Conservation (phyloP, 331 rosid genomes). For the Rhamnella rubrinervis region DNA sequence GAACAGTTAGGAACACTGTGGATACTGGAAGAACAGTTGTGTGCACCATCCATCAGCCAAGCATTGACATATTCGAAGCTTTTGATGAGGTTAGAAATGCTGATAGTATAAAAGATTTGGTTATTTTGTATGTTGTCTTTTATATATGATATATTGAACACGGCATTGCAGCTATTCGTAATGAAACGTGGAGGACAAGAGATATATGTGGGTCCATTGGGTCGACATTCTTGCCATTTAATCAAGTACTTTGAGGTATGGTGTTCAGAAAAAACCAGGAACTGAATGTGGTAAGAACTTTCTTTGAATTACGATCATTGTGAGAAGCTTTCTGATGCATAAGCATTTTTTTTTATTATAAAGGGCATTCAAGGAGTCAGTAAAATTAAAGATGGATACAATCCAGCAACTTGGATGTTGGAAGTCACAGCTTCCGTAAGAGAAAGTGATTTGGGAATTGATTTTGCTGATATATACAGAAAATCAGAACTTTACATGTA, state of each 20-base stretch:
- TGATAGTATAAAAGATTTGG: background rate
- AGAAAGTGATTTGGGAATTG: constrained; percentile 45
- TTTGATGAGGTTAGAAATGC: constrained; percentile 26
- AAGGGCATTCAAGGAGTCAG: constrained; percentile 48
- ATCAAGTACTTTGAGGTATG: constrained; percentile 56
- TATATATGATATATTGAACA: background rate
- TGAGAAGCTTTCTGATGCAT: constrained; percentile 8
- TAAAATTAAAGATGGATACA: constrained; percentile 49
- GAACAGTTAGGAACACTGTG: constrained; percentile 61
- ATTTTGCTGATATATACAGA: constrained; percentile 52
- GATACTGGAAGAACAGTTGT: constrained; percentile 37
- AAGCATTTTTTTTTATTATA: constrained; percentile 2
- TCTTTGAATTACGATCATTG: background rate
- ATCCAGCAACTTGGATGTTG: constrained; percentile 72
- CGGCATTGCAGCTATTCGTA: constrained; percentile 51
- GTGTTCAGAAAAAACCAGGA: background rate
- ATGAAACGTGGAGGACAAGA: constrained; percentile 67
- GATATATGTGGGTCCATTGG: constrained; percentile 59
- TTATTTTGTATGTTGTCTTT: background rate
- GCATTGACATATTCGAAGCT: constrained; percentile 31
- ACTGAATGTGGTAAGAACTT: constrained; percentile 1
- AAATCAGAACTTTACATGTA: constrained; percentile 57
- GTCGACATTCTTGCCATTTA: constrained; percentile 52
- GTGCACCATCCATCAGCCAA: constrained; percentile 35
- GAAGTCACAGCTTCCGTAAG: constrained; percentile 48